phyloP scores from a whole-genome alignment of 2,329 filamentous ascomycete species.

The Fusarium nelsonii region DNA sequence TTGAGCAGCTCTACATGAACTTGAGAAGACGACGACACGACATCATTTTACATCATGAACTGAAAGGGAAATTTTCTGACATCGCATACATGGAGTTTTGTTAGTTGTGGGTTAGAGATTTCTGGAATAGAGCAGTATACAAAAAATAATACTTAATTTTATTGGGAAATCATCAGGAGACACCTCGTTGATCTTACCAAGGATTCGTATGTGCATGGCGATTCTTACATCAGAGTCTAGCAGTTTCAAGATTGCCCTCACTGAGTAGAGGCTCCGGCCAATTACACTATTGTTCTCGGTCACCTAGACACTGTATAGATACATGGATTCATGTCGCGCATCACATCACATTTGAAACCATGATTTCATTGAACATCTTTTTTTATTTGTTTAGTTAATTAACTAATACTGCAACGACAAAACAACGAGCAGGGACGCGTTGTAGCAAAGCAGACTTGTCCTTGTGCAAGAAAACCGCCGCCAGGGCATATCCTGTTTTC shows the following conservation, averaged over 20 bases:
- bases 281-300: too few relatives aligned
- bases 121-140: not conserved
- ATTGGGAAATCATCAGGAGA: not conserved
- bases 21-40: not conserved
- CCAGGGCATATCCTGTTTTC: constrained; percentile 49
- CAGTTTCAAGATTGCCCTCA: not conserved
- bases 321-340: not conserved
- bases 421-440: constrained; percentile 56
- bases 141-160: constrained; percentile 4
- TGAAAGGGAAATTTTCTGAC: not conserved
- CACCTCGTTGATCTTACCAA: not conserved
- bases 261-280: not conserved
- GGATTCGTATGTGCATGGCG: not conserved
- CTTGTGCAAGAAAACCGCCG: constrained; percentile 49
- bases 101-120: constrained; percentile 6
- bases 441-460: constrained; percentile 53
- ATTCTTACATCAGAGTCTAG: not conserved
- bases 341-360: not conserved
- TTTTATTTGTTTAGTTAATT: constrained; percentile 53
- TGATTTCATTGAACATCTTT: constrained; percentile 42
- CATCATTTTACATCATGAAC: constrained; percentile 6
- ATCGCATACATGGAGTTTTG: constrained; percentile 4
- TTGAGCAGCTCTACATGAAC: not conserved
- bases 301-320: not conserved
- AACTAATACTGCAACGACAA: constrained; percentile 59